Conservation (phyloP, 1,284 basidiomycete genomes). For the Trichosporon faecale region DNA sequence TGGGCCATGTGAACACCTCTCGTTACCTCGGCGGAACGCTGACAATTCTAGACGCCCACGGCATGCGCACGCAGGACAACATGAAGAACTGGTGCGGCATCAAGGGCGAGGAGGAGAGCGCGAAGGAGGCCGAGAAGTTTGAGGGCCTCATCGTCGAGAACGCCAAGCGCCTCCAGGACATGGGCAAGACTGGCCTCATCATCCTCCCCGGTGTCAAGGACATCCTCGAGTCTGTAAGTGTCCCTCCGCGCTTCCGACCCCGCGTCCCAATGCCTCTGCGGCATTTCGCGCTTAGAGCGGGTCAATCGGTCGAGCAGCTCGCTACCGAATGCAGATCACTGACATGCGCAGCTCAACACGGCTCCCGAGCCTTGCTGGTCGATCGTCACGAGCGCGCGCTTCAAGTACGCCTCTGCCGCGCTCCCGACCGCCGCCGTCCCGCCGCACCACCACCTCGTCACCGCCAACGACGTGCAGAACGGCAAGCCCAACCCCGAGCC, state of each 20-base stretch:
- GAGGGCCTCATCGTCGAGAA: slow-evolving; percentile 48
- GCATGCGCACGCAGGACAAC: slow-evolving; percentile 69
- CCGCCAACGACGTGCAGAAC: slow-evolving; percentile 66
- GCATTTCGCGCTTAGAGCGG: neutral
- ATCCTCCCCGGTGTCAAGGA: slow-evolving; percentile 47
- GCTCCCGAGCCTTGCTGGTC: slow-evolving; percentile 70
- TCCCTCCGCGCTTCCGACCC: neutral
- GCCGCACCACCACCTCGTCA: slow-evolving; percentile 61
- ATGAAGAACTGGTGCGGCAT: slow-evolving; percentile 66
- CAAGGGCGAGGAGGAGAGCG: slow-evolving; percentile 56
- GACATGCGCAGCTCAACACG: slow-evolving; percentile 58
- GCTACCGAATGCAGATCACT: neutral
- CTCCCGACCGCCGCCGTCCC: slow-evolving; percentile 62
- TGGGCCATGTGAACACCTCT: neutral
- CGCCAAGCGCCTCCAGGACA: slow-evolving; percentile 41
- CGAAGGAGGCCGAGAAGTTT: slow-evolving; percentile 37
- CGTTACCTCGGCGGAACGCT: neutral
- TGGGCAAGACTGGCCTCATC: slow-evolving; percentile 46
- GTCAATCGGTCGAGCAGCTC: slow-evolving; percentile 1
- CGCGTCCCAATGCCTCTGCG: neutral
- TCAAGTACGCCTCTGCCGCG: slow-evolving; percentile 63
- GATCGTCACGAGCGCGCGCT: slow-evolving; percentile 78
- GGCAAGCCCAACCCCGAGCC: slow-evolving; percentile 82
- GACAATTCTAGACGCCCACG: slow-evolving; percentile 62
- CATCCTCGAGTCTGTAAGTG: slow-evolving; percentile 28